A percentile compares a stretch with the other conserved stretches of the same genome.
phyloP scores from a whole-genome alignment of 2,329 filamentous ascomycete species.

The Ophiostoma montium region DNA sequence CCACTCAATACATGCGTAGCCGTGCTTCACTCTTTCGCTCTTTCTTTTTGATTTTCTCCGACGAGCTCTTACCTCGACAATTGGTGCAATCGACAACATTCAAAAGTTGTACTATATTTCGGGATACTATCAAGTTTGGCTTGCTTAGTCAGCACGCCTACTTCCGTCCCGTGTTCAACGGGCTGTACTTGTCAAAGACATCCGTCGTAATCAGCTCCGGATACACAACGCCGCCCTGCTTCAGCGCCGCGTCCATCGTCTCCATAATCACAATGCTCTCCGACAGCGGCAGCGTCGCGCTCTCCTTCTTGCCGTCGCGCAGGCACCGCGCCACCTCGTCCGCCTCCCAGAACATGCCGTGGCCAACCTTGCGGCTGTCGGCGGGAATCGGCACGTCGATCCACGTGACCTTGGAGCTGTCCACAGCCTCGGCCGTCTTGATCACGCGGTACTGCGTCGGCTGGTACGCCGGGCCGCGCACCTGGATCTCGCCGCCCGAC shows the following conservation, averaged over 20 bases:
- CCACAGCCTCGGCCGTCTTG: constrained; percentile 23
- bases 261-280: constrained; percentile 84
- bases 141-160: not conserved
- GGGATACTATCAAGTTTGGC: not conserved
- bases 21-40: too few relatives aligned
- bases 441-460: constrained; percentile 54
- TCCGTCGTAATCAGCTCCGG: constrained; percentile 42
- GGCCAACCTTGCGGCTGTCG: constrained; percentile 40
- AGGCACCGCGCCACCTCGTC: constrained; percentile 32
- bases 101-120: too few relatives aligned
- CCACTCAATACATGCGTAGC: too few relatives aligned
- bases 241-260: constrained; percentile 41
- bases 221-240: constrained; percentile 38
- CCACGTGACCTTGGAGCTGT: constrained; percentile 21
- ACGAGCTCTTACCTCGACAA: too few relatives aligned
- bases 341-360: constrained; percentile 61
- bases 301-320: constrained; percentile 64
- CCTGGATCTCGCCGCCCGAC: constrained; percentile 67
- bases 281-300: constrained; percentile 51
- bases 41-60: too few relatives aligned
- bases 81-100: too few relatives aligned
- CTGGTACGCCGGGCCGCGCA: constrained; percentile 56
- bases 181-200: constrained; percentile 44
- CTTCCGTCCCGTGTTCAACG: constrained; percentile 39
- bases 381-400: constrained; percentile 39